Evolutionary conservation across 2,329 filamentous ascomycete species (phyloP), one percentile per base, ranked within the genome.

Genomic region (Claviceps africana): DNA sequence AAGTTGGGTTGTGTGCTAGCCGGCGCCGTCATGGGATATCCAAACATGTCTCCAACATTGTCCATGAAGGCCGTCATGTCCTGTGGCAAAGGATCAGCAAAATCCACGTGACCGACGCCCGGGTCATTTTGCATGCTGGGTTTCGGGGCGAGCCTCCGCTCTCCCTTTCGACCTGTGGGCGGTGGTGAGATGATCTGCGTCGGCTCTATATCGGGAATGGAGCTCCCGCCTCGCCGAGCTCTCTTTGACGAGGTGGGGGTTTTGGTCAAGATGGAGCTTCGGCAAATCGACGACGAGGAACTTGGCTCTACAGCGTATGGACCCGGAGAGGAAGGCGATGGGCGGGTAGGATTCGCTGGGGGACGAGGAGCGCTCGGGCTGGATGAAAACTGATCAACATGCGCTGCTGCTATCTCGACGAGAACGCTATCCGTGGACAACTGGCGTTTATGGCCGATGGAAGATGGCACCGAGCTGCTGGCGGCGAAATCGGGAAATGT

Each of bases 341-440:
- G 74, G 60, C 72, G 72, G 56, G 79, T 75, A 35, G 76, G 75
- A 58, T 82, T 77, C 61, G 83, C 78, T 33, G 79, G 76, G 54
- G 80, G 77, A 52, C 83, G 65, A 52, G 73, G 70, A 51, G 78
- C 65, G 60, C 69, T 76, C 17, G 72, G 68, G 59, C 73, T 72
- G 44, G 75, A 69, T 44, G 77, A 77, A 59, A 79, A 75, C 62
- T 83, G 76, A 58, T 79, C 81, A 59, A 74, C 76, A 78, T 85
- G 80, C 62, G 81, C 74, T 62, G 75, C 72, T 58, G 75, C 72
- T 58, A 78, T 72, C 57, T 78, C 74, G 53, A 66, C 67, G 47
- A 72, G 70, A 55, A 77, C 62, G 54, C 70, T 70, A 53, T 72
- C 76, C 43, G 69, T 65, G 48, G 76, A 78, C n/a, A 75, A 65